Evolutionary conservation across 106 monocot species (phyloP), one percentile per base, ranked within the genome.

Genomic region (Hemerocallis citrina): DNA sequence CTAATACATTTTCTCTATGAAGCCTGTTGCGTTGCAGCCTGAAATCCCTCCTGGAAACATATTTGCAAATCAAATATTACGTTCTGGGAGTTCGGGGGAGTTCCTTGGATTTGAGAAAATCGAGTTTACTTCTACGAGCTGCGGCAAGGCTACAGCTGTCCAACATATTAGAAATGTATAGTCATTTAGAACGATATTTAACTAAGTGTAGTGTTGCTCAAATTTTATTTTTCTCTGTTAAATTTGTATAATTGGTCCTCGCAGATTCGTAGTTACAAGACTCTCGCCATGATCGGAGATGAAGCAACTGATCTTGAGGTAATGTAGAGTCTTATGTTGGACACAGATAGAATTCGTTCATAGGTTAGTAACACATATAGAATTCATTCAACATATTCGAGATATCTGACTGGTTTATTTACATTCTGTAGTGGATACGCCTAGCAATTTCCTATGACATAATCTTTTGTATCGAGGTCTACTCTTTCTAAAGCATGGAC

Each of bases 301-400:
- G 96, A 91, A 38, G 96, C 96, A 65, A 96, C 96, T 61, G 96
- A 96, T 68, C 91, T 96, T 75, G 96, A 96, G 91, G 95, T 96
- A 75, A 44, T 22, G 7, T n/a, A 56, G 39, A 50, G 7, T 50
- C 44, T 44, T 16, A 44, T 16, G 17, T 44, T 16, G n/a, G 14
- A 15, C 4, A 14, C n/a, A n/a, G n/a, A n/a, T n/a, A n/a, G n/a
- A n/a, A n/a, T n/a, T n/a, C n/a, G n/a, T n/a, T n/a, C n/a, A n/a
- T n/a, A n/a, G n/a, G n/a, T n/a, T n/a, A n/a, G n/a, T n/a, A n/a
- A n/a, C n/a, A n/a, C n/a, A n/a, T n/a, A n/a, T n/a, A n/a, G n/a
- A n/a, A n/a, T n/a, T n/a, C n/a, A n/a, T n/a, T n/a, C n/a, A n/a
- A n/a, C n/a, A n/a, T n/a, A n/a, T n/a, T n/a, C n/a, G n/a, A n/a